phyloP scores from a whole-genome alignment of 2,329 filamentous ascomycete genomes.

The Calonectria hongkongensis region DNA sequence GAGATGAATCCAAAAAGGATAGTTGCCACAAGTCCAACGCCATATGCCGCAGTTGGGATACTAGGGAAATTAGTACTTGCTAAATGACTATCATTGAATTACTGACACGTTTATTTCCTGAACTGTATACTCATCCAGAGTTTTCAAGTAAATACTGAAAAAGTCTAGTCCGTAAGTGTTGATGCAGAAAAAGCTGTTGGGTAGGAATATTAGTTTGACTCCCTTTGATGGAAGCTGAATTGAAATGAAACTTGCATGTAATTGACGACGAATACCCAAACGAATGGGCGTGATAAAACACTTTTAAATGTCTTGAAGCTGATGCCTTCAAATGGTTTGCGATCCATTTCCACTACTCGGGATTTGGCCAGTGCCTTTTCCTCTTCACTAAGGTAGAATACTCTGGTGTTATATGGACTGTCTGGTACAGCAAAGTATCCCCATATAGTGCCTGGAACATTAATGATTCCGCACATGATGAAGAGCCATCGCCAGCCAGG shows the following conservation, averaged over 20 bases:
- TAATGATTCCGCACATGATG: constrained; percentile 16
- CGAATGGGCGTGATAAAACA: constrained; percentile 7
- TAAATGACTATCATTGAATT: not conserved
- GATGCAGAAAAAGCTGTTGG: constrained; percentile 10
- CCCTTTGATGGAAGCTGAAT: not conserved
- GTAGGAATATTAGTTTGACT: not conserved
- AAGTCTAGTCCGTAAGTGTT: constrained; percentile 10
- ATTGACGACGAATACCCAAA: constrained; percentile 21
- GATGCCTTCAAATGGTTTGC: constrained; percentile 13
- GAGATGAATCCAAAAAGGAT: constrained; percentile 19
- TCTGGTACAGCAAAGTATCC: constrained; percentile 25
- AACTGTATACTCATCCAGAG: constrained; percentile 1
- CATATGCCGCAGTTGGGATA: constrained; percentile 19
- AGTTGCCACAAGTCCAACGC: not conserved
- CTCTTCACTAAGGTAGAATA: constrained; percentile 18
- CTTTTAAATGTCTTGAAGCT: constrained; percentile 11
- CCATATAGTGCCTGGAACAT: constrained; percentile 16
- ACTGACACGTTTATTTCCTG: constrained; percentile 24
- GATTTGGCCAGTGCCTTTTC: constrained; percentile 17
- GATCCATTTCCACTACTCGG: not conserved
- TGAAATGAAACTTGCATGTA: not conserved
- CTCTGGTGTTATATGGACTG: constrained; percentile 19
- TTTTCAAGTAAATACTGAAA: constrained; percentile 15
- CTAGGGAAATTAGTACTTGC: not conserved
- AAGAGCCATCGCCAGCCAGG: constrained; percentile 26